Evolutionary conservation across 306 rosid species (phyloP).

Genomic region (Vigna mungo): DNA sequence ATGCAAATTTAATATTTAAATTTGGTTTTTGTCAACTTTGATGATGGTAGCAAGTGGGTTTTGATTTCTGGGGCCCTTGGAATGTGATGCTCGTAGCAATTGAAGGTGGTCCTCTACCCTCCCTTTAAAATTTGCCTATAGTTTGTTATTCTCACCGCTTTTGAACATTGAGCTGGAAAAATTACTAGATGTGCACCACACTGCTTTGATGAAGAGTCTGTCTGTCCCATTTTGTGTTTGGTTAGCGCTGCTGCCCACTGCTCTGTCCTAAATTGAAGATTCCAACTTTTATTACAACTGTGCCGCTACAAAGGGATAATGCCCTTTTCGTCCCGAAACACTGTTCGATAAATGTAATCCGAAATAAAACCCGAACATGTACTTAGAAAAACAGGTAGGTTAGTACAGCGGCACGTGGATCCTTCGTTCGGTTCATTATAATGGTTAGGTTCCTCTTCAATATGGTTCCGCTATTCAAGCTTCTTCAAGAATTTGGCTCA

Average conservation of each 20-base stretch:
- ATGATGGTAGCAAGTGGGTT: conserved; percentile 28
- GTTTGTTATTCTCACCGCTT: conserved; percentile 32
- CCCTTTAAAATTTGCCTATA: conserved; percentile 36
- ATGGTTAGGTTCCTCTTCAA: conserved; percentile 10
- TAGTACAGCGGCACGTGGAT: conserved; percentile 23
- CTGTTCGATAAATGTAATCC: conserved; percentile 1
- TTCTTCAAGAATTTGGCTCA: not conserved
- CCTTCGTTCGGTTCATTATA: not conserved
- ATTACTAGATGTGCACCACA: conserved; percentile 6
- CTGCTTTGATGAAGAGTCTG: conserved; percentile 18
- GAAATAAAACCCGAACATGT: not conserved
- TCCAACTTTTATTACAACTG: conserved; percentile 16
- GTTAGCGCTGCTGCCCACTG: not conserved
- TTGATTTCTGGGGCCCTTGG: conserved; percentile 28
- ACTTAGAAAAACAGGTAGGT: not conserved
- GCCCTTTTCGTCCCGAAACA: conserved; percentile 4
- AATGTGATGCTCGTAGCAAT: conserved; percentile 22
- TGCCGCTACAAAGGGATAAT: conserved; percentile 20
- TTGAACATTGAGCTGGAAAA: conserved; percentile 31
- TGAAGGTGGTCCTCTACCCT: conserved; percentile 44
- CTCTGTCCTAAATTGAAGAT: conserved; percentile 12
- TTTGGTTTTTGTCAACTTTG: conserved; percentile 14
- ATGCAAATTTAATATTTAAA: conserved; percentile 10
- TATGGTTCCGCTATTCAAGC: not conserved
- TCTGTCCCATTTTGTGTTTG: conserved; percentile 20